Evolutionary conservation across 2,329 filamentous ascomycete species (phyloP).

Genomic region (Diaporthe australafricana): DNA sequence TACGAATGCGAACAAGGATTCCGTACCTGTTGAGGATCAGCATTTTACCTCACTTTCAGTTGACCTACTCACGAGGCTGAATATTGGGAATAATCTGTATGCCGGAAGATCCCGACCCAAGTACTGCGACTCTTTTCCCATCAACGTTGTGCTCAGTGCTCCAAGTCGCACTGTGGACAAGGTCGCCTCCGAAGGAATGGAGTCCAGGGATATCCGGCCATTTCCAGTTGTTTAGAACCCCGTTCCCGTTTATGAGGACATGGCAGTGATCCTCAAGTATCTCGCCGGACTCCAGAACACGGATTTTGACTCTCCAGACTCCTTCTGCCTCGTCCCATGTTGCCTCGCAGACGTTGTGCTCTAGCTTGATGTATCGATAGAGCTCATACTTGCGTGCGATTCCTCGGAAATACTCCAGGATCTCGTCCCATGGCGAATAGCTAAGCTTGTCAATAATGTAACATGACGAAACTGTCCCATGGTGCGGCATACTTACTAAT

Average conservation of each 20-base stretch:
- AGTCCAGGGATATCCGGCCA: constrained; percentile 42
- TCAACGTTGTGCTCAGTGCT: constrained; percentile 1
- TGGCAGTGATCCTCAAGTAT: background rate
- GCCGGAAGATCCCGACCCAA: constrained; percentile 27
- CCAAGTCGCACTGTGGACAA: constrained; percentile 43
- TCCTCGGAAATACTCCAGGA: constrained; percentile 61
- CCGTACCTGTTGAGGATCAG: background rate
- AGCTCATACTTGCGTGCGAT: constrained; percentile 53
- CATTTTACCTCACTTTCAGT: background rate
- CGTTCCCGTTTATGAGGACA: constrained; percentile 21
- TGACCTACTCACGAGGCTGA: background rate
- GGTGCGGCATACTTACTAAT: background rate
- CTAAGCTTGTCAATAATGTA: background rate
- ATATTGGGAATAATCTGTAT: constrained; percentile 30
- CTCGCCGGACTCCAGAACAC: background rate
- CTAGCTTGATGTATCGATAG: constrained; percentile 42
- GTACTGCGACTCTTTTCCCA: constrained; percentile 29
- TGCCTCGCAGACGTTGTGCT: constrained; percentile 40
- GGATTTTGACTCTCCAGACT: constrained; percentile 15
- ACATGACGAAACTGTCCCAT: background rate
- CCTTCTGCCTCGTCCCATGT: constrained; percentile 41
- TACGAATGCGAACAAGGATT: constrained; percentile 22
- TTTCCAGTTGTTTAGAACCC: constrained; percentile 31
- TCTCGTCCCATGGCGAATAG: constrained; percentile 64
- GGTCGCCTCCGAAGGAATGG: constrained; percentile 40